These are phyloP conservation scores for Pachyrhizus erosus DNA, from an alignment of 306 rosid genomes.

Conservation along the genomic window DNA sequence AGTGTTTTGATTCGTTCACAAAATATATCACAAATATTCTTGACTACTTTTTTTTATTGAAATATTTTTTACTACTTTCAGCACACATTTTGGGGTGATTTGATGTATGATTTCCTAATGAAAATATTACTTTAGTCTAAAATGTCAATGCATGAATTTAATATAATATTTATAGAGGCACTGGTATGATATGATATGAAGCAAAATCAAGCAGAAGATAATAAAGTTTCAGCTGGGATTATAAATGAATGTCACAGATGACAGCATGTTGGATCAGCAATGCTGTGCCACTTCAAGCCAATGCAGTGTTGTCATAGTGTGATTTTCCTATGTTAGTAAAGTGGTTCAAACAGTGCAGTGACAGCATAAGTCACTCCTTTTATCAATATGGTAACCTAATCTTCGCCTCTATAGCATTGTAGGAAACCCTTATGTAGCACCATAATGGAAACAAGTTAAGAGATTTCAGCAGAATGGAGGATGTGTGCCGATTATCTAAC, in stretches of 20 bases:
- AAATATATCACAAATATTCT: too few species aligned
- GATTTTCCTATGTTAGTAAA: slow-evolving; percentile 8
- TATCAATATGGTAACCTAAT: slow-evolving; percentile 35
- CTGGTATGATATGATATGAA: slow-evolving; percentile 12
- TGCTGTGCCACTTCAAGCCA: slow-evolving; percentile 32
- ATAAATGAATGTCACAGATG: slow-evolving; percentile 46
- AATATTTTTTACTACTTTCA: background rate
- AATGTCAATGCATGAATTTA: background rate
- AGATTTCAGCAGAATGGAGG: background rate
- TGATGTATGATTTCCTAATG: background rate
- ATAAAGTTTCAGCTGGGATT: slow-evolving; percentile 7
- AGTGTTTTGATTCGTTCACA: too few species aligned
- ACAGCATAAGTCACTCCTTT: slow-evolving; percentile 29
- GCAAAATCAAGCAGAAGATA: slow-evolving; percentile 28
- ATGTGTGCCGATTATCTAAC: slow-evolving; percentile 23
- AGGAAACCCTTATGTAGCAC: slow-evolving; percentile 19
- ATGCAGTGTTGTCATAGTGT: background rate
- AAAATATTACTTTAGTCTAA: background rate
- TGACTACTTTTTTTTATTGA: background rate
- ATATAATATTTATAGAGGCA: slow-evolving; percentile 10
- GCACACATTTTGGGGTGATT: background rate
- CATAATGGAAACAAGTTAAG: slow-evolving; percentile 37
- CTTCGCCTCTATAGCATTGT: slow-evolving; percentile 12
- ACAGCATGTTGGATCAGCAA: slow-evolving; percentile 31
- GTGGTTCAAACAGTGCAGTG: slow-evolving; percentile 30